These are phyloP conservation scores for Biscogniauxia mediterranea DNA, from an alignment of 2,329 filamentous ascomycete genomes.

Conservation along the genomic window DNA sequence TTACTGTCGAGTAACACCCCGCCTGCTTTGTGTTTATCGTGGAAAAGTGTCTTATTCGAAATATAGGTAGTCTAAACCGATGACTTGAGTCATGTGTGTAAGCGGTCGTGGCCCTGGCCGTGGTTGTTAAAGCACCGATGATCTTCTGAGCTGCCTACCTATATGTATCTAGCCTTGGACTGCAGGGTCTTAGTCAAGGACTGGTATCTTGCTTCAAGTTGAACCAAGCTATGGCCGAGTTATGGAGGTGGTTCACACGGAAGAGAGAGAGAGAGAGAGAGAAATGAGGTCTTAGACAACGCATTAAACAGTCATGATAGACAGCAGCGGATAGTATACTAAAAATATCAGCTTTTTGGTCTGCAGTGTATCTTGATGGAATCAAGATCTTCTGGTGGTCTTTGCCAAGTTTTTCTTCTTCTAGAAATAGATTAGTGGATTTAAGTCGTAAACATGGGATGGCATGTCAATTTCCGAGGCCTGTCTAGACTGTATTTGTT, in stretches of 20 bases:
- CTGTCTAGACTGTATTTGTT: background rate
- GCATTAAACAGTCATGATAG: background rate
- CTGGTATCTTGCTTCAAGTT: too few species aligned
- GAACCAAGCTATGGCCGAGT: too few species aligned
- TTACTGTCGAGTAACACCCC: too few species aligned
- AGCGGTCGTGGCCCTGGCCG: too few species aligned
- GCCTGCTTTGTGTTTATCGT: too few species aligned
- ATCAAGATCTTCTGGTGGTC: background rate
- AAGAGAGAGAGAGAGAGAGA: too few species aligned
- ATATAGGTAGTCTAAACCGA: background rate
- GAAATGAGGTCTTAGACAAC: background rate
- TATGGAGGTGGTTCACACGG: too few species aligned
- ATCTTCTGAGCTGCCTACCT: too few species aligned
- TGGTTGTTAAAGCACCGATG: too few species aligned
- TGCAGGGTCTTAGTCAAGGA: too few species aligned
- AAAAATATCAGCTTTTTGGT: background rate
- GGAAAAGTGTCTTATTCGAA: too few species aligned
- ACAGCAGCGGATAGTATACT: background rate
- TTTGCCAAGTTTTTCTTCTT: background rate
- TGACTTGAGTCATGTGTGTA: background rate
- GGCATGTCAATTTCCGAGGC: background rate
- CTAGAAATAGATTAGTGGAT: background rate
- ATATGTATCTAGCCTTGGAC: too few species aligned
- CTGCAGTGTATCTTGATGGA: background rate
- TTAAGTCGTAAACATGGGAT: background rate